A percentile compares a stretch with the other conserved stretches of the same genome.
Evolutionary conservation across 768 basidiomycete species (phyloP).

Genomic region (Mycena rosella): DNA sequence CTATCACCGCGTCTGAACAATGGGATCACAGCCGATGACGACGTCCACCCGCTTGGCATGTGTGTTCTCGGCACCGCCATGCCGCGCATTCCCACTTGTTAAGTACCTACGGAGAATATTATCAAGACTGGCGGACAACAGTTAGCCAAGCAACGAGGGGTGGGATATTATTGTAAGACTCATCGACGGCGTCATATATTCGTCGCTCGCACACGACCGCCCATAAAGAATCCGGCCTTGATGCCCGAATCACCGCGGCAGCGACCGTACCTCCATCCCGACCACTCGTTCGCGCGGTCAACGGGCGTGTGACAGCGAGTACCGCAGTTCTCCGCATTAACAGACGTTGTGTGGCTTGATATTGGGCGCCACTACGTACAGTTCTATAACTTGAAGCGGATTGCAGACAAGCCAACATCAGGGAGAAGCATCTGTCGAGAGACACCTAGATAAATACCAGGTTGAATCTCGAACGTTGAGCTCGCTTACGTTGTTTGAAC

Average conservation of each 20-base stretch:
- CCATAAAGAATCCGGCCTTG: not conserved
- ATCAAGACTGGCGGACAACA: too few species aligned
- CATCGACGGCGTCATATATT: too few species aligned
- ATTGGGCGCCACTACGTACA: too few species aligned
- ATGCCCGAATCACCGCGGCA: not conserved
- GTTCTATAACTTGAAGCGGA: too few species aligned
- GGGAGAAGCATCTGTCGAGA: too few species aligned
- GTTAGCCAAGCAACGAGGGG: not conserved
- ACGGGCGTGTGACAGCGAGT: not conserved
- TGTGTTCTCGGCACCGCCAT: constrained; percentile 2
- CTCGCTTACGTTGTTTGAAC: too few species aligned
- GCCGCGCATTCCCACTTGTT: too few species aligned
- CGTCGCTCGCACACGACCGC: not conserved
- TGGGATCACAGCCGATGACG: not conserved
- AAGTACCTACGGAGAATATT: not conserved
- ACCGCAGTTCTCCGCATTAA: not conserved
- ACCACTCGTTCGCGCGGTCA: constrained; percentile 15
- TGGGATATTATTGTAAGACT: not conserved
- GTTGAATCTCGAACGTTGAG: too few species aligned
- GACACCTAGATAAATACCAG: too few species aligned
- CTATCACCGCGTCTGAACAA: constrained; percentile 15
- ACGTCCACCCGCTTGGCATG: not conserved
- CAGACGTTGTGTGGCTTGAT: not conserved
- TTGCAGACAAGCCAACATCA: too few species aligned
- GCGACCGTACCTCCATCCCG: constrained; percentile 4